Percentiles rank a stretch among this genome's conserved stretches.
Evolutionary conservation across 495 filamentous ascomycete species (phyloP).

Genomic region (Corynascus novoguineensis): DNA sequence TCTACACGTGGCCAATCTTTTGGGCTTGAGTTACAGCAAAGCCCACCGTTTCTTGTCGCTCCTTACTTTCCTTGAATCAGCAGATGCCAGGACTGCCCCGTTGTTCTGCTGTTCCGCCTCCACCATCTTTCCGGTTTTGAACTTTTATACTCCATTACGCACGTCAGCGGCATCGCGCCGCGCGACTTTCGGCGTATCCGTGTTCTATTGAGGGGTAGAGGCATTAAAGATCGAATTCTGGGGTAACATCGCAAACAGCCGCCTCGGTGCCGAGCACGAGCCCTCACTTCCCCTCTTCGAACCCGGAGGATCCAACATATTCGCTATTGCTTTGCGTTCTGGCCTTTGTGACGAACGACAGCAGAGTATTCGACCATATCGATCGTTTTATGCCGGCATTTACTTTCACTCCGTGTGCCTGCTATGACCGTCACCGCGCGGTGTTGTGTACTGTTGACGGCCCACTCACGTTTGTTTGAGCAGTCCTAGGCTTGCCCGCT

Average conservation of each 20-base stretch:
- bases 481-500: neutral
- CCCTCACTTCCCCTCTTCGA: constrained; percentile 3
- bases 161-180: neutral
- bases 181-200: neutral
- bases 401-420: neutral
- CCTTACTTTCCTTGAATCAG: neutral
- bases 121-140: neutral
- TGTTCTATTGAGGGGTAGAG: neutral
- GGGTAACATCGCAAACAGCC: neutral
- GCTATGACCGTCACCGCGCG: neutral
- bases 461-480: neutral
- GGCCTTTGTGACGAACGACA: neutral
- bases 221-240: neutral
- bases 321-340: neutral
- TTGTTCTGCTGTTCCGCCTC: neutral
- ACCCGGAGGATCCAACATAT: constrained; percentile 2
- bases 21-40: neutral
- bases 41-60: neutral
- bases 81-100: neutral
- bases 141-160: neutral
- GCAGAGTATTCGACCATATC: neutral
- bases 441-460: neutral
- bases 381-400: neutral
- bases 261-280: neutral
- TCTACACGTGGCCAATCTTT: neutral